Conservation (phyloP, 192 early-diverging fungal species). For the Coemansia sp. region DNA sequence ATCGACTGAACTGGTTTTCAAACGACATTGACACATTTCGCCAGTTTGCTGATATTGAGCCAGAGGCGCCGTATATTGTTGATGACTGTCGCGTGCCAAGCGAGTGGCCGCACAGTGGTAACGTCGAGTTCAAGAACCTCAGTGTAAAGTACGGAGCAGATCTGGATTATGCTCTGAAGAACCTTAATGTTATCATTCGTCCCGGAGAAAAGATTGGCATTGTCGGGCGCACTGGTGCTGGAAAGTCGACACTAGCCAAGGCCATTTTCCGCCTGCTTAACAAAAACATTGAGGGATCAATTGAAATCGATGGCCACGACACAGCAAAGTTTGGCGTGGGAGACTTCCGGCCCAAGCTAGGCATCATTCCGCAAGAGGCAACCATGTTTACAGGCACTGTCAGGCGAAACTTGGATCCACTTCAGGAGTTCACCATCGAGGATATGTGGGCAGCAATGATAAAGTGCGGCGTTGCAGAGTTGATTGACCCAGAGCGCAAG, state of each 20-base stretch:
- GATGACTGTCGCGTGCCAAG: conserved; percentile 34
- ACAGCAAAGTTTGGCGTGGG: conserved; percentile 61
- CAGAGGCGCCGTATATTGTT: conserved; percentile 25
- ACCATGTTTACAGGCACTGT: conserved; percentile 64
- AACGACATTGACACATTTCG: conserved; percentile 57
- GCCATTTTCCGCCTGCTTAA: conserved; percentile 71
- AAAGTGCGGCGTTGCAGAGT: conserved; percentile 10
- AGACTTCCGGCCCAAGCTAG: conserved; percentile 50
- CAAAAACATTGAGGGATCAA: conserved; percentile 56
- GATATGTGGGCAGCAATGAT: conserved; percentile 66
- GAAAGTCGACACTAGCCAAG: conserved; percentile 64
- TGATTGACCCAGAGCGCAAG: neutral
- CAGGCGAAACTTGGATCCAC: conserved; percentile 70
- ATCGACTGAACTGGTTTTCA: neutral
- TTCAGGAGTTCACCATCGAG: conserved; percentile 53
- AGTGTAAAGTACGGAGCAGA: conserved; percentile 62
- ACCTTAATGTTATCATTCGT: conserved; percentile 61
- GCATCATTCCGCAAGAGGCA: conserved; percentile 70
- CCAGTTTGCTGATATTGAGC: conserved; percentile 58
- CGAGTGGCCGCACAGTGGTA: conserved; percentile 66
- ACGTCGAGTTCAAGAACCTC: conserved; percentile 61
- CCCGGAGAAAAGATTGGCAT: conserved; percentile 66
- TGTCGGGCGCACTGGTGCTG: conserved; percentile 82
- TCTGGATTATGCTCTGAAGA: conserved; percentile 58
- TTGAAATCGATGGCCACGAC: conserved; percentile 73